Evolutionary conservation across 208 protist species (phyloP), one percentile per base, ranked within the genome.

Genomic region (Trypanosoma boissoni): DNA sequence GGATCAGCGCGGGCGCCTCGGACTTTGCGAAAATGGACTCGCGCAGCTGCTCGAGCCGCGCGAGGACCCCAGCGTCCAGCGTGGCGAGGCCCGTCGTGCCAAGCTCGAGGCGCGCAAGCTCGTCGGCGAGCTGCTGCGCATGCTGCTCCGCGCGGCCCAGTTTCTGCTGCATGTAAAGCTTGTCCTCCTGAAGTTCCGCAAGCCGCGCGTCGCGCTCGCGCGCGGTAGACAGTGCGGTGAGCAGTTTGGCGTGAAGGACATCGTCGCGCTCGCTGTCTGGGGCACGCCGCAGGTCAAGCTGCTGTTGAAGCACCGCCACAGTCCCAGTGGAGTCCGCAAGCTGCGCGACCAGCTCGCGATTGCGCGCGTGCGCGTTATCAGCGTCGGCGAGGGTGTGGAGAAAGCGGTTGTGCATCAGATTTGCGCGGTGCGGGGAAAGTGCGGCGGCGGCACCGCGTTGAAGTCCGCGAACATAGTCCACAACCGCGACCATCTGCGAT

Each of bases 1-100:
- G 58, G 2, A 76, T 58, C 3, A 85, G n/a, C 7, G 81, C 73
- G n/a, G 83, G 80, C 10, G 76, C 58, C 42, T 83, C 80, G 6
- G 70, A 51, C 51, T 77, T 86, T n/a, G 82, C 63, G 39, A 91
- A 87, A 24, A 95, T 82, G 7, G 78, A 82, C 23, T 92, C 88
- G 43, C 84, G 77, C n/a, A 92, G 65, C 27, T 86, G 68, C 24
- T 78, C 56, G 39, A 92, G 79, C 5, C 64, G 76, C 20, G 76
- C 63, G 0, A 91, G 42, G 2, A 83, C 34, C 28, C 78, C 68
- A 27, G 80, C 77, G 28, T 83, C 74, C 10, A 88, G 59, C 5
- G 70, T 57, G 4, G 72, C 61, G 46, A 67, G 58, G 23, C 63
- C 58, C 4, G 57, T 64, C n/a, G 64, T 51, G 28, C 74, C 71